Conservation (phyloP, 2,329 filamentous ascomycete species). For the Colletotrichum falcatum region DNA sequence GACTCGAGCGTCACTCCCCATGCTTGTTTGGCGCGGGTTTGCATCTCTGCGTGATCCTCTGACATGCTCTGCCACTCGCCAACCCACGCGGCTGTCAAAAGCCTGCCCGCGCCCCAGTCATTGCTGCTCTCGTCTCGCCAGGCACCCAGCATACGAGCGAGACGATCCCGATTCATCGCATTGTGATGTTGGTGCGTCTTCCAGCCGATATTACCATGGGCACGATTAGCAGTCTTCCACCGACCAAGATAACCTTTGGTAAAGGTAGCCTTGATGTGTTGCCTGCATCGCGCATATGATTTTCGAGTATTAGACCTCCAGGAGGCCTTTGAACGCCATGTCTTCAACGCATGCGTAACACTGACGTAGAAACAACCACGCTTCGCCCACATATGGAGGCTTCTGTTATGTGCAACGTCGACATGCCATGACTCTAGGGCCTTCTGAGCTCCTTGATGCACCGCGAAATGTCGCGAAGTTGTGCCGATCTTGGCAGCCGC, state of each 20-base stretch:
- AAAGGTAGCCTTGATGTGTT: slow-evolving; percentile 32
- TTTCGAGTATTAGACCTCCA: slow-evolving; percentile 35
- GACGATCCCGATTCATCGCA: not conserved
- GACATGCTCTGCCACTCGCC: slow-evolving; percentile 39
- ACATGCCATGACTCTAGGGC: slow-evolving; percentile 23
- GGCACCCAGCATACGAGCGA: slow-evolving; percentile 8
- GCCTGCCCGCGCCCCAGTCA: slow-evolving; percentile 11
- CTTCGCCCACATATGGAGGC: slow-evolving; percentile 22
- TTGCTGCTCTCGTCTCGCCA: slow-evolving; percentile 33
- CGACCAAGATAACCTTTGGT: slow-evolving; percentile 27
- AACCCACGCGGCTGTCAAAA: slow-evolving; percentile 36
- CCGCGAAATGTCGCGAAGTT: slow-evolving; percentile 20
- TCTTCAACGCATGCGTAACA: slow-evolving; percentile 12
- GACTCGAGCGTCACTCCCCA: slow-evolving; percentile 32
- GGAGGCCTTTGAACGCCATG: slow-evolving; percentile 21
- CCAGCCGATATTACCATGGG: slow-evolving; percentile 23
- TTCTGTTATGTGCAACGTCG: slow-evolving; percentile 1
- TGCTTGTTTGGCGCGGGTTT: slow-evolving; percentile 4
- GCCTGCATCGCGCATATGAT: slow-evolving; percentile 35
- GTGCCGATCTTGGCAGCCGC: slow-evolving; percentile 3
- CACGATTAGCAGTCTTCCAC: slow-evolving; percentile 33
- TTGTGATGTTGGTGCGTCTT: slow-evolving; percentile 15
- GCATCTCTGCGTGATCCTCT: slow-evolving; percentile 5
- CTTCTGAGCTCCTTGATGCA: slow-evolving; percentile 13
- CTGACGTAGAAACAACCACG: slow-evolving; percentile 29